Evolutionary conservation across 2,329 filamentous ascomycete genomes (phyloP).

Genomic region (Venturia oleaginea): DNA sequence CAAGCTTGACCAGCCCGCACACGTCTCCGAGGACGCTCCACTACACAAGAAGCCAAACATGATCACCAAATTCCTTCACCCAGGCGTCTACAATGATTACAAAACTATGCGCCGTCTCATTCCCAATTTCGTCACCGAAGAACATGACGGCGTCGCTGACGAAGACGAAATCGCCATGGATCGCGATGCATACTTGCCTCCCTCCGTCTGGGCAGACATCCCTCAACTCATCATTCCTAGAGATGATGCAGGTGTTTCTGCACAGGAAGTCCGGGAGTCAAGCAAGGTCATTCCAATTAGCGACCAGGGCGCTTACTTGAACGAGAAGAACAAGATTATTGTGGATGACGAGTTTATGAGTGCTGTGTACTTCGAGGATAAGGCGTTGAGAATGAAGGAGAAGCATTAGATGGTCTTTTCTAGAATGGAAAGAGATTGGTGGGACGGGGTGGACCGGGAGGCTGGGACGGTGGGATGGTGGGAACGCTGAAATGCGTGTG

Average conservation of each 20-base stretch:
- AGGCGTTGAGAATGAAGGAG: slow-evolving; percentile 9
- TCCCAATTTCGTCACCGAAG: slow-evolving; percentile 27
- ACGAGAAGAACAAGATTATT: slow-evolving; percentile 16
- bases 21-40: neutral
- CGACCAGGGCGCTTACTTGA: slow-evolving; percentile 13
- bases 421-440: neutral
- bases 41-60: slow-evolving; percentile 15
- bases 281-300: slow-evolving; percentile 10
- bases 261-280: slow-evolving; percentile 11
- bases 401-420: neutral
- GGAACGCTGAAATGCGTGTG: neutral
- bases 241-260: slow-evolving; percentile 11
- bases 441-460: neutral
- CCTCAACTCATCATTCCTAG: slow-evolving; percentile 13
- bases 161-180: slow-evolving; percentile 22
- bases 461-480: neutral
- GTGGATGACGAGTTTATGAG: slow-evolving; percentile 13
- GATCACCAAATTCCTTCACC: slow-evolving; percentile 14
- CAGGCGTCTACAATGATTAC: slow-evolving; percentile 18
- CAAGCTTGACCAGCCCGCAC: neutral
- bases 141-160: neutral
- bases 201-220: slow-evolving; percentile 27
- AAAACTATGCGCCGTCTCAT: slow-evolving; percentile 23
- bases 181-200: slow-evolving; percentile 35
- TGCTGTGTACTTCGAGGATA: slow-evolving; percentile 12